phyloP scores from a whole-genome alignment of 768 basidiomycete genomes.

The Leccinum variicolor region DNA sequence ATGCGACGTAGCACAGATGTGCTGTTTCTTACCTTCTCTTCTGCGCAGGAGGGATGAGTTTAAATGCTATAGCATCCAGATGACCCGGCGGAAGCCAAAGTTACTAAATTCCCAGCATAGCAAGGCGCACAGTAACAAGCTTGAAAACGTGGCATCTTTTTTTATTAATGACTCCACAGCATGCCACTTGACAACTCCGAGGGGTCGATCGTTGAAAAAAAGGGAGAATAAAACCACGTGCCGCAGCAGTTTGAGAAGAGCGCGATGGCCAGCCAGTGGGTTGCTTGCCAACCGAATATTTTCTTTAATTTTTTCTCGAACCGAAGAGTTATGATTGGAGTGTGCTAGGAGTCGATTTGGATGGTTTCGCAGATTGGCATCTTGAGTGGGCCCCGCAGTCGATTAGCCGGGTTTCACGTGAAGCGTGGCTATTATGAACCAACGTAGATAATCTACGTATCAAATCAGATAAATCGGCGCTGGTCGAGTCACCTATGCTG shows the following conservation, averaged over 20 bases:
- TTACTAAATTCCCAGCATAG: background rate
- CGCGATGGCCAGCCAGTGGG: background rate
- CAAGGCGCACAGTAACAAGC: background rate
- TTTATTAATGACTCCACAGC: background rate
- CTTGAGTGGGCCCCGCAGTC: background rate
- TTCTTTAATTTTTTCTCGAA: no score
- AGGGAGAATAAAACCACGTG: background rate
- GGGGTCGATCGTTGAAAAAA: background rate
- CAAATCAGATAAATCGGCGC: no score
- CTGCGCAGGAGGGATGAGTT: background rate
- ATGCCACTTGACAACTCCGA: background rate
- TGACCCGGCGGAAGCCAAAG: background rate
- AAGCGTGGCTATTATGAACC: background rate
- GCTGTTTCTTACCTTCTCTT: no score
- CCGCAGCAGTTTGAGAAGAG: background rate
- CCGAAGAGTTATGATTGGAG: no score
- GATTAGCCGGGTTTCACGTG: background rate
- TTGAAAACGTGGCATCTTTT: background rate
- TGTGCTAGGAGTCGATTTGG: background rate
- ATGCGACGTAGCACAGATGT: background rate
- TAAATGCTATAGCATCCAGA: background rate
- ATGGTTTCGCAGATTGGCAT: background rate
- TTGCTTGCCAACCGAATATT: background rate
- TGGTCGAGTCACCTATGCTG: background rate
- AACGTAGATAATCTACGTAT: background rate